Percentiles rank a stretch among this genome's conserved stretches.
Evolutionary conservation across 495 filamentous ascomycete genomes (phyloP).

Genomic region (Apiosordaria backusii): DNA sequence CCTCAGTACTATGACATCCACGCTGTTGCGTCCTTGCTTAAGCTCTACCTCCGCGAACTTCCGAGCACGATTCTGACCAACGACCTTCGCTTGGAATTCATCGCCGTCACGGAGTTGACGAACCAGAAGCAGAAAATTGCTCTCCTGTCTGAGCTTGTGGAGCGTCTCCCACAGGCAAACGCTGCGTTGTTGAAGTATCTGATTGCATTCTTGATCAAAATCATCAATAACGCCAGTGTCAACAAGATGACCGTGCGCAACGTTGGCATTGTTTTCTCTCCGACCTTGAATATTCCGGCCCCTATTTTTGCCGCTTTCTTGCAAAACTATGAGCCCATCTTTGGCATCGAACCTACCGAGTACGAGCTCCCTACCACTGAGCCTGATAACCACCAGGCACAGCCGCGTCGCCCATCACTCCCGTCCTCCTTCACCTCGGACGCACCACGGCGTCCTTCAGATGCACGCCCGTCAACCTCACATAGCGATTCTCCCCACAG

Average conservation of each 20-base stretch:
- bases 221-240: constrained; percentile 80
- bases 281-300: constrained; percentile 92
- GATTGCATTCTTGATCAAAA: constrained; percentile 78
- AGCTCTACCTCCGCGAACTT: constrained; percentile 89
- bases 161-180: constrained; percentile 77
- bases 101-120: constrained; percentile 76
- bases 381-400: constrained; percentile 18
- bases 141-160: constrained; percentile 83
- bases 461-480: constrained; percentile 42
- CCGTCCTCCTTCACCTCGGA: constrained; percentile 29
- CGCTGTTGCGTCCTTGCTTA: constrained; percentile 90
- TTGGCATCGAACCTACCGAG: constrained; percentile 64
- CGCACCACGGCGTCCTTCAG: constrained; percentile 25
- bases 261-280: constrained; percentile 98
- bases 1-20: constrained; percentile 93
- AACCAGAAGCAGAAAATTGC: constrained; percentile 71
- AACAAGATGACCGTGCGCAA: constrained; percentile 99
- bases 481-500: constrained; percentile 42
- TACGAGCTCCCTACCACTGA: constrained; percentile 44
- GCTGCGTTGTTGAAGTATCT: constrained; percentile 75
- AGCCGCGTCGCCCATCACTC: constrained; percentile 25
- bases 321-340: constrained; percentile 83
- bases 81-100: constrained; percentile 85
- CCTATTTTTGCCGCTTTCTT: constrained; percentile 92
- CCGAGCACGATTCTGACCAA: constrained; percentile 86